Conservation (phyloP, 306 rosid genomes). For the Lathyrus sativus region DNA sequence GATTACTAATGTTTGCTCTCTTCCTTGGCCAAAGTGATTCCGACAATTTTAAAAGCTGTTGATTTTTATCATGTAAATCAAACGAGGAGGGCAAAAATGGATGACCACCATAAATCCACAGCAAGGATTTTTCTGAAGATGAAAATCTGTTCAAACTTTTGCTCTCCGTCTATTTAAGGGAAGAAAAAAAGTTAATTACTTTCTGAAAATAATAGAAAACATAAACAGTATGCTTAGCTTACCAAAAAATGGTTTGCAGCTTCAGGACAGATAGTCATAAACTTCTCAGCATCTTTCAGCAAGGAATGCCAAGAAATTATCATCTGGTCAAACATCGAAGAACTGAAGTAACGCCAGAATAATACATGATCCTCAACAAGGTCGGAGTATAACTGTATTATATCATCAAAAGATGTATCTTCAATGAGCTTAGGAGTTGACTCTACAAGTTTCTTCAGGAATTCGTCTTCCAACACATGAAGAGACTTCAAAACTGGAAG, state of each 20-base stretch:
- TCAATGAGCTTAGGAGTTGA: constrained; percentile 54
- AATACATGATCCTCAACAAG: constrained; percentile 66
- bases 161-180: constrained; percentile 54
- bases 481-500: constrained; percentile 54
- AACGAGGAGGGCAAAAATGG: constrained; percentile 68
- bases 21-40: constrained; percentile 69
- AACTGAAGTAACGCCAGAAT: constrained; percentile 58
- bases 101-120: constrained; percentile 93
- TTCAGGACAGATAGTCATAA: constrained; percentile 55
- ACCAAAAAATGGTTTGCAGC: constrained; percentile 64
- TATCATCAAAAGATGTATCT: constrained; percentile 54
- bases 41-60: constrained; percentile 53
- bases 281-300: constrained; percentile 57
- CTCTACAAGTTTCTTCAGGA: constrained; percentile 56
- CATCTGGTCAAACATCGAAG: constrained; percentile 52
- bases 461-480: constrained; percentile 61
- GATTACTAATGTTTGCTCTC: constrained; percentile 37
- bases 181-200: constrained; percentile 11
- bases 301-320: constrained; percentile 66
- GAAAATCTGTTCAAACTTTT: constrained; percentile 45
- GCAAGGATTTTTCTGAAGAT: constrained; percentile 62
- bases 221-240: constrained; percentile 35
- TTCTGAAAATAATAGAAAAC: constrained; percentile 10
- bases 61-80: constrained; percentile 57
- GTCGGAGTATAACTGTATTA: constrained; percentile 51